Conservation (phyloP, 768 basidiomycete species). For the Lyophyllum decastes region DNA sequence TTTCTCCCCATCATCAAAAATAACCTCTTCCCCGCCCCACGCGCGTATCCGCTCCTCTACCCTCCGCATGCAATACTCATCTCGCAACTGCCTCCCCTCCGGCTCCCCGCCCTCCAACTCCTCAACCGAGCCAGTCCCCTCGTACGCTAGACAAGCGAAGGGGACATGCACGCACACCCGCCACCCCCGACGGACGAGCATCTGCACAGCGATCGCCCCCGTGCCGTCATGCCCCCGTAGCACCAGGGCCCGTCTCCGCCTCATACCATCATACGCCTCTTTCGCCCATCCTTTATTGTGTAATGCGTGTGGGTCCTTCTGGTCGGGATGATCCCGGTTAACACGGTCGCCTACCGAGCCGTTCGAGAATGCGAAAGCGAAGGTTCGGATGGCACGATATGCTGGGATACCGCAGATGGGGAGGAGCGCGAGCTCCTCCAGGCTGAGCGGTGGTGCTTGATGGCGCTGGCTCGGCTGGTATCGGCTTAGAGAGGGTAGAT, state of each 20-base stretch:
- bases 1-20: constrained; percentile 60
- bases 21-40: constrained; percentile 80
- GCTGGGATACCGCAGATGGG: constrained; percentile 82
- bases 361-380: constrained; percentile 45
- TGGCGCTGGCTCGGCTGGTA: not conserved
- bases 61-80: constrained; percentile 42
- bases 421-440: constrained; percentile 80
- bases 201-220: constrained; percentile 78
- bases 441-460: constrained; percentile 26
- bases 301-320: not conserved
- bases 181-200: constrained; percentile 71
- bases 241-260: constrained; percentile 50
- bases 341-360: constrained; percentile 3
- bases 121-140: constrained; percentile 2
- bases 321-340: not conserved
- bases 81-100: constrained; percentile 32
- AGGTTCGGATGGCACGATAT: constrained; percentile 76
- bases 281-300: constrained; percentile 2
- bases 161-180: constrained; percentile 72
- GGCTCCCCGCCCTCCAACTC: not conserved
- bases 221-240: constrained; percentile 73
- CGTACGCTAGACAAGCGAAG: constrained; percentile 19
- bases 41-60: constrained; percentile 56
- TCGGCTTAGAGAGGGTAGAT: not conserved
- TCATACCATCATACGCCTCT: constrained; percentile 17